phyloP scores from a whole-genome alignment of 169 alveolate genomes.

The Miamiensis avidus region DNA sequence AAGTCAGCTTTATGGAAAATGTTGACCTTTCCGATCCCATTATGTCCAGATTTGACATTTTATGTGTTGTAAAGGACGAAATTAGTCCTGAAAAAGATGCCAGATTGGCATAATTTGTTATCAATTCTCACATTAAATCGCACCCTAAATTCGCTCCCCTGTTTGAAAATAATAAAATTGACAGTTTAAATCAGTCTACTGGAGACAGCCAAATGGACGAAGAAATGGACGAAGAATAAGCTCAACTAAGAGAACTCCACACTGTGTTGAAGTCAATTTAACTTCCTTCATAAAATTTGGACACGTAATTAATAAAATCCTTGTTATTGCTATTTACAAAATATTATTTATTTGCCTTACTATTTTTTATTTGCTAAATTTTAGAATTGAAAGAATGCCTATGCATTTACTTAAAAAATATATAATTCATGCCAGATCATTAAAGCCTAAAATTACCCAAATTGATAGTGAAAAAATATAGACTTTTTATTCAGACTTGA shows the following conservation, averaged over 20 bases:
- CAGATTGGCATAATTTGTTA: conserved; percentile 96
- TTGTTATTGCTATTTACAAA: too few relatives aligned
- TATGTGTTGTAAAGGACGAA: conserved; percentile 97
- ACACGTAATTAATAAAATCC: too few relatives aligned
- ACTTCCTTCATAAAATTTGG: too few relatives aligned
- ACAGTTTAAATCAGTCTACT: too few relatives aligned
- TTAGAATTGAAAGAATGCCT: conserved; percentile 15
- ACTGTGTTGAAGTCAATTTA: too few relatives aligned
- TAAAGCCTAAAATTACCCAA: conserved; percentile 84
- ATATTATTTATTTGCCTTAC: too few relatives aligned
- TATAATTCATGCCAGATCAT: conserved; percentile 94
- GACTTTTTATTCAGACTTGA: conserved; percentile 92
- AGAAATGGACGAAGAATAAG: conserved; percentile 49
- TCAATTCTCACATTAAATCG: conserved; percentile 94
- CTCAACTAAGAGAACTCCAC: too few relatives aligned
- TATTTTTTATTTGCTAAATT: too few relatives aligned
- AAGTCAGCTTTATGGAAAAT: conserved; percentile 96
- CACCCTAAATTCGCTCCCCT: conserved; percentile 84
- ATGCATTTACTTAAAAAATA: conserved; percentile 95
- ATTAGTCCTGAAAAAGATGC: conserved; percentile 95
- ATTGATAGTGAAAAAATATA: conserved; percentile 90
- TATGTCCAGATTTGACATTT: conserved; percentile 97
- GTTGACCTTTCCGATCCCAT: conserved; percentile 99
- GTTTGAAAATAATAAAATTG: conserved; percentile 21
- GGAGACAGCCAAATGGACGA: conserved; percentile 57